Base-by-base conservation (phyloP, 2,329 filamentous ascomycete species). In the Neocatenulostroma microsporum region DNA sequence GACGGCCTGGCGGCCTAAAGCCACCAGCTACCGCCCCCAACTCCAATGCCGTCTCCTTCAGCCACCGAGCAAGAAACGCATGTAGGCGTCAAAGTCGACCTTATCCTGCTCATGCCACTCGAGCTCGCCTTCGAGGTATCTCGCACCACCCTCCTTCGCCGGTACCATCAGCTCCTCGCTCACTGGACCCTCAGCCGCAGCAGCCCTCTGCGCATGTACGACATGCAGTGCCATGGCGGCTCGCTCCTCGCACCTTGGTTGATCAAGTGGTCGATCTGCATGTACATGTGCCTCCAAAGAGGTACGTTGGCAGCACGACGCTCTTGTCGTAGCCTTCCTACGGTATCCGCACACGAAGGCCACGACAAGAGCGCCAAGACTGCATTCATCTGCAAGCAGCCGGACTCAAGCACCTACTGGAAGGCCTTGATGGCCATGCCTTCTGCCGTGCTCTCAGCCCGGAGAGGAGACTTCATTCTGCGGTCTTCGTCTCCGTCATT, bases 261-360 rank as follows among this genome's bases (percentile, higher is more conserved):
- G 47, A 58, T 57, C 26, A 58, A 41, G 21, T 50, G 49, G 30
- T 57, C 54, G 19, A 58, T 55, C 40, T 57, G 56, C 43, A 51
- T 53, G 42, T 58, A 57, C 30, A 58, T 37, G 15, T 48, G 47
- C n/a, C 47, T 42, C 17, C n/a, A 56, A 44, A 20, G 53, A 51
- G 18, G 36, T 46, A 42, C 7, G 38, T 30, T 11, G 49, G 50
- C 17, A 53, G 30, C 4, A 42, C 37, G 12, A n/a, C n/a, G n/a
- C n/a, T n/a, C n/a, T n/a, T n/a, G n/a, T n/a, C n/a, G n/a, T n/a
- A n/a, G n/a, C n/a, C n/a, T n/a, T n/a, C n/a, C n/a, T n/a, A n/a
- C n/a, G n/a, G n/a, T n/a, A n/a, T n/a, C n/a, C n/a, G n/a, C n/a
- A n/a, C n/a, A n/a, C n/a, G n/a, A n/a, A n/a, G n/a, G n/a, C n/a